Base-by-base conservation (phyloP, 2,329 filamentous ascomycete species). In the Exophiala sp. region DNA sequence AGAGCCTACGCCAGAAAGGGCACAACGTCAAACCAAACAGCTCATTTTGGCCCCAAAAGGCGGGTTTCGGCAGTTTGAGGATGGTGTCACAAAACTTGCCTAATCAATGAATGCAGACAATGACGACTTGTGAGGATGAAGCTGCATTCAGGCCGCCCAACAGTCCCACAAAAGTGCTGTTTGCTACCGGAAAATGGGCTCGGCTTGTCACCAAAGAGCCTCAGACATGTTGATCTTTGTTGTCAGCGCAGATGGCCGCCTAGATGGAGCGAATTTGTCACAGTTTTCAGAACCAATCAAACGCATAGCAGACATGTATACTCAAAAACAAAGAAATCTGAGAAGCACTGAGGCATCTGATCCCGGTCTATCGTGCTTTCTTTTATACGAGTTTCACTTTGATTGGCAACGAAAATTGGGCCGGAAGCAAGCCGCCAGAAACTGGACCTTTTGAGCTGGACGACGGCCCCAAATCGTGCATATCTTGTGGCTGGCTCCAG, bases 401-500 rank as follows among this genome's bases (percentile, higher is more conserved):
- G 11, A 38, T 38, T 38, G 35, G 35, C 35, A 38, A 38, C 14
- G 5, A 12, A 11, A 38, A 38, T 12, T 38, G 11, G 35, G 35
- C 35, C 11, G 11, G 14, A 16, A 41, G 39, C 10, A 40, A 33
- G 46, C 18, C 29, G 36, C 6, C 12, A 20, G 16, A n/a, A 41
- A 41, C n/a, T 41, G 12, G 39, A n/a, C 12, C 3, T 38, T 38
- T 9, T 21, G 39, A 20, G 16, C 12, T 14, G 12, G 20, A n/a
- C 14, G 18, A 29, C 41, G 41, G 41, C 51, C 51, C 51, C 51
- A 45, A 54, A 44, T 21, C 32, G 43, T 38, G 46, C 40, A 40
- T 42, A 24, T 39, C 40, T 54, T 49, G 51, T 50, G 51, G 51
- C 45, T 53, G 46, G 39, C 14, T n/a, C 38, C 39, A 29, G 43